phyloP scores from a whole-genome alignment of 805 yeast species.

The Yarrowia bubula region DNA sequence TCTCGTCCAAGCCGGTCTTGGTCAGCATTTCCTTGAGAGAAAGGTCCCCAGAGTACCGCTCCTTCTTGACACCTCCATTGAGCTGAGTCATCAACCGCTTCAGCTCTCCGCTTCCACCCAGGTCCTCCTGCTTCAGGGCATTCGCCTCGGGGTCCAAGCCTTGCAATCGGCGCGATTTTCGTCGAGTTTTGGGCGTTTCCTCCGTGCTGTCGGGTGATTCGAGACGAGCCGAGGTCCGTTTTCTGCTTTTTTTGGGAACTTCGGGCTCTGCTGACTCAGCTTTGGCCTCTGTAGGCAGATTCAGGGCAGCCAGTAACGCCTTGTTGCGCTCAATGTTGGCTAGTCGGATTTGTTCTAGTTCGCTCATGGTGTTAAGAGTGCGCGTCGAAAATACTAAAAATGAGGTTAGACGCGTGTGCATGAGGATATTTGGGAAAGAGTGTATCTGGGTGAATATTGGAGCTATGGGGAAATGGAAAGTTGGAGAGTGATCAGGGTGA shows the following conservation, averaged over 20 bases:
- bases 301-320: slow-evolving; percentile 67
- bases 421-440: background rate
- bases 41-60: slow-evolving; percentile 50
- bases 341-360: slow-evolving; percentile 38
- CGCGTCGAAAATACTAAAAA: slow-evolving; percentile 1
- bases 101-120: slow-evolving; percentile 34
- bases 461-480: no score
- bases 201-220: slow-evolving; percentile 35
- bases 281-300: slow-evolving; percentile 51
- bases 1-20: slow-evolving; percentile 36
- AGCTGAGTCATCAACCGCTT: slow-evolving; percentile 34
- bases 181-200: slow-evolving; percentile 46
- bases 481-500: background rate
- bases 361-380: slow-evolving; percentile 31
- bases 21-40: slow-evolving; percentile 35
- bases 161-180: slow-evolving; percentile 76
- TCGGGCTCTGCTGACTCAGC: slow-evolving; percentile 47
- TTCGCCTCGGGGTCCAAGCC: slow-evolving; percentile 63
- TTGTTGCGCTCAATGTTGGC: slow-evolving; percentile 71
- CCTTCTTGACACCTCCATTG: slow-evolving; percentile 39
- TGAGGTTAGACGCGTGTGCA: slow-evolving; percentile 16
- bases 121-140: slow-evolving; percentile 42
- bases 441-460: no score
- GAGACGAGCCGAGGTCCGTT: slow-evolving; percentile 30
- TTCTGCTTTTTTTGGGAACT: slow-evolving; percentile 34